Conservation (phyloP, 1,284 basidiomycete species). For the Porogramme epimiltina region DNA sequence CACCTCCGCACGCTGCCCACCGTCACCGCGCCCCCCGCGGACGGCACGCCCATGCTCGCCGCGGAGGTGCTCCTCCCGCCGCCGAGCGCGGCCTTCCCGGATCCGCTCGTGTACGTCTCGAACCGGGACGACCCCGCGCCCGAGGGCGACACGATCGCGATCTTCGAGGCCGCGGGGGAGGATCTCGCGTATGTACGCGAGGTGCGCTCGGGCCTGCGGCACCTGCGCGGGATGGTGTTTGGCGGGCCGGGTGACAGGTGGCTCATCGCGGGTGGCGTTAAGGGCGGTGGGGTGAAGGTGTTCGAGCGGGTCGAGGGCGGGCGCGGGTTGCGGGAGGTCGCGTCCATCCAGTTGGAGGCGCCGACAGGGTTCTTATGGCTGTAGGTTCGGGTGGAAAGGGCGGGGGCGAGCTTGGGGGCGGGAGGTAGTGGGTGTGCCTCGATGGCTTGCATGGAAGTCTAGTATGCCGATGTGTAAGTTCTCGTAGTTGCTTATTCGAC, state of each 20-base stretch:
- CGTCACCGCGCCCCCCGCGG: conserved; percentile 42
- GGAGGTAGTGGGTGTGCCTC: not conserved
- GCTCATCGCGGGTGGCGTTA: conserved; percentile 36
- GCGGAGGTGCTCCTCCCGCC: conserved; percentile 56
- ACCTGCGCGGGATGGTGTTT: conserved; percentile 39
- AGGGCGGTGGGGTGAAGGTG: conserved; percentile 36
- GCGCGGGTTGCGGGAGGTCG: conserved; percentile 33
- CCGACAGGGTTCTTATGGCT: conserved; percentile 37
- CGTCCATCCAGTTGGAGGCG: conserved; percentile 28
- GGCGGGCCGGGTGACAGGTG: conserved; percentile 36
- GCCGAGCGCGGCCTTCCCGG: conserved; percentile 47
- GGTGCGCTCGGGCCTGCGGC: conserved; percentile 37
- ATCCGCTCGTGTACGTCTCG: conserved; percentile 65
- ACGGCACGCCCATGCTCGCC: conserved; percentile 31
- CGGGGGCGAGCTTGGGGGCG: not conserved
- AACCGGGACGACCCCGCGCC: conserved; percentile 61
- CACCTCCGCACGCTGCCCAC: conserved; percentile 47
- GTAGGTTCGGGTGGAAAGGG: no score
- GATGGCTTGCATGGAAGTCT: not conserved
- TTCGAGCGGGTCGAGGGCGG: conserved; percentile 39
- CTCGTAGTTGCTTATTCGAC: no score
- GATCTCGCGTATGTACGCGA: conserved; percentile 33
- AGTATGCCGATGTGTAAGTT: no score
- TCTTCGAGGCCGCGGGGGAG: conserved; percentile 40
- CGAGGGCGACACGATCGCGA: conserved; percentile 64